phyloP scores from a whole-genome alignment of 2,329 filamentous ascomycete genomes.

The Fonsecaea pedrosoi region DNA sequence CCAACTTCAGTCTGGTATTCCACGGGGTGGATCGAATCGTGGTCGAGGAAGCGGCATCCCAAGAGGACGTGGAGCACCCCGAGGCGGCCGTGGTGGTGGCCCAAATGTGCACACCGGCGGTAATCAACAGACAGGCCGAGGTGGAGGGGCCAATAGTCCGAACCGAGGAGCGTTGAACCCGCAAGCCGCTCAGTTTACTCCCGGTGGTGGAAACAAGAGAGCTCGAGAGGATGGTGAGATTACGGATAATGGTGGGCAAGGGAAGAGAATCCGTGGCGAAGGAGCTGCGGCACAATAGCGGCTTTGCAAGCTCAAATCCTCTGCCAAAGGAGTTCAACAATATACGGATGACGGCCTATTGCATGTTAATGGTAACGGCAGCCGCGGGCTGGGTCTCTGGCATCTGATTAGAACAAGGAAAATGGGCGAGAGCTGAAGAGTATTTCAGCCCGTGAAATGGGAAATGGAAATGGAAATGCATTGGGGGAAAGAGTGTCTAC shows the following conservation, averaged over 20 bases:
- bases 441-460: neutral
- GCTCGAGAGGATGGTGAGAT: conserved; percentile 58
- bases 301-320: neutral
- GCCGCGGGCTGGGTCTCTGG: neutral
- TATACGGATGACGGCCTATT: neutral
- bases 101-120: conserved; percentile 47
- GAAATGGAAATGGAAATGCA: neutral
- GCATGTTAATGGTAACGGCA: conserved; percentile 3
- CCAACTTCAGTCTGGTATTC: conserved; percentile 35
- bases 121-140: conserved; percentile 43
- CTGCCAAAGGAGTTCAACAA: neutral
- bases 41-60: conserved; percentile 47
- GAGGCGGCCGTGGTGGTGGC: conserved; percentile 49
- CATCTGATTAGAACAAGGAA: neutral
- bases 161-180: conserved; percentile 55
- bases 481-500: neutral
- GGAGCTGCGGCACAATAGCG: conserved; percentile 21
- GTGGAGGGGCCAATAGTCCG: conserved; percentile 31
- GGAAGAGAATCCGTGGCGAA: conserved; percentile 37
- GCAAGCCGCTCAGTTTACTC: conserved; percentile 62
- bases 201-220: conserved; percentile 63
- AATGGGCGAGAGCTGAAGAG: neutral
- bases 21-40: conserved; percentile 32
- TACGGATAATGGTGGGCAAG: conserved; percentile 28
- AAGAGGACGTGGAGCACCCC: conserved; percentile 51